Base-by-base conservation (phyloP, 169 alveolate species). In the Cystoisospora suis region DNA sequence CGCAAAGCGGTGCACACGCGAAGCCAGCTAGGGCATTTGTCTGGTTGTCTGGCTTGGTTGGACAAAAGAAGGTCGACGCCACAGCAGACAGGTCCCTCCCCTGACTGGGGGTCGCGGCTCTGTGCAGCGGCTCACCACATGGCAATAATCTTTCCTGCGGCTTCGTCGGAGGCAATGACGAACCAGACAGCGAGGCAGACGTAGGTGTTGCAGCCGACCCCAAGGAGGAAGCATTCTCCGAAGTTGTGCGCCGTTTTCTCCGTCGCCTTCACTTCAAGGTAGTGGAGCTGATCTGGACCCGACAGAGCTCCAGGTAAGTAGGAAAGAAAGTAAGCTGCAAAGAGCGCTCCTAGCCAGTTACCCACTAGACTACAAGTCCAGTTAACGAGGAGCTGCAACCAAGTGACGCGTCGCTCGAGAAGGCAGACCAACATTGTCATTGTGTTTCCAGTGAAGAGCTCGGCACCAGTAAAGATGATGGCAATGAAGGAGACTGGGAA, bases 161-260 rank as follows among this genome's bases (percentile, higher is more conserved):
- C 91, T 40, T 87, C 91, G 56, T 87, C 91, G 0, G 91, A 44
- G 27, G 91, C 91, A 61, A 75, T 72, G 65, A 87, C 91, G 58
- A 72, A 72, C 91, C 91, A 87, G 46, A 87, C 91, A 1, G 91
- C 91, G 65, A 87, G 91, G 85, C 91, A 87, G 29, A 87, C 91
- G 59, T 53, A 75, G 32, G 91, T 58, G 81, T 75, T 87, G 81
- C 91, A 75, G 17, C 87, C 91, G 17, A 87, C 87, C 44, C 87
- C 91, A 29, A 56, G 40, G 56, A 70, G 32, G 86, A 87, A 87
- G 85, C 91, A 86, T 6, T 38, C 20, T 38, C 36, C 47, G 36
- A 86, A 86, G 36, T 70, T 32, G 32, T 69, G 65, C 29, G 32
- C 53, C 0, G 86, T 86, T 70, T 86, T 86, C 61, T 53, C 70